phyloP scores from a whole-genome alignment of 2,329 filamentous ascomycete species.

The Colletotrichum scovillei region DNA sequence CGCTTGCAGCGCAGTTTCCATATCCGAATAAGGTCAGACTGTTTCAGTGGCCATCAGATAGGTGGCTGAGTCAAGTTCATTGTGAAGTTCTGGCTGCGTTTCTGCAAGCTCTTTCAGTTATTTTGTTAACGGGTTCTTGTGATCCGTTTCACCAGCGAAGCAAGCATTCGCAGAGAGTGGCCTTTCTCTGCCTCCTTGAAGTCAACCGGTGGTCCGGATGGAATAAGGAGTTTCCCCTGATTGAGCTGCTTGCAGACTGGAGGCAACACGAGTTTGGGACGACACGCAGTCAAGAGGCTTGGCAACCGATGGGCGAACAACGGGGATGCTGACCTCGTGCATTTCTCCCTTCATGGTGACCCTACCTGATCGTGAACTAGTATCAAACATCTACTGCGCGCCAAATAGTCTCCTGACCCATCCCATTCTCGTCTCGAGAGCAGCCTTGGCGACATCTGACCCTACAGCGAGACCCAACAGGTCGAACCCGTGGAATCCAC shows the following conservation, averaged over 20 bases:
- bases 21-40: not conserved
- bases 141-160: not conserved
- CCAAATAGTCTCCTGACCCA: slow-evolving; percentile 19
- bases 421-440: slow-evolving; percentile 30
- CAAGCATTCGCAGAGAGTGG: not conserved
- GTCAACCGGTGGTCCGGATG: slow-evolving; percentile 23
- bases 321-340: not conserved
- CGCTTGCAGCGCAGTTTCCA: not conserved
- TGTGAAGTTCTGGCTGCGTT: not conserved
- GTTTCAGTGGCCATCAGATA: slow-evolving; percentile 18
- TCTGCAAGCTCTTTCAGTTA: not conserved
- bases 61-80: slow-evolving; percentile 19
- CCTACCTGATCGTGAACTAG: not conserved
- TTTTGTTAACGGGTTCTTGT: not conserved
- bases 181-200: not conserved
- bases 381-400: not conserved
- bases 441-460: slow-evolving; percentile 16
- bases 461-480: slow-evolving; percentile 18
- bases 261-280: not conserved
- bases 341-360: not conserved
- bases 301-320: not conserved
- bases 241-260: not conserved
- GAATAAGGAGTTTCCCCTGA: not conserved
- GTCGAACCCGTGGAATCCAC: slow-evolving; percentile 54
- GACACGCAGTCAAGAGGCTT: not conserved